Conservation (phyloP, 148 eudicot species). For the Polygonum maritimum region DNA sequence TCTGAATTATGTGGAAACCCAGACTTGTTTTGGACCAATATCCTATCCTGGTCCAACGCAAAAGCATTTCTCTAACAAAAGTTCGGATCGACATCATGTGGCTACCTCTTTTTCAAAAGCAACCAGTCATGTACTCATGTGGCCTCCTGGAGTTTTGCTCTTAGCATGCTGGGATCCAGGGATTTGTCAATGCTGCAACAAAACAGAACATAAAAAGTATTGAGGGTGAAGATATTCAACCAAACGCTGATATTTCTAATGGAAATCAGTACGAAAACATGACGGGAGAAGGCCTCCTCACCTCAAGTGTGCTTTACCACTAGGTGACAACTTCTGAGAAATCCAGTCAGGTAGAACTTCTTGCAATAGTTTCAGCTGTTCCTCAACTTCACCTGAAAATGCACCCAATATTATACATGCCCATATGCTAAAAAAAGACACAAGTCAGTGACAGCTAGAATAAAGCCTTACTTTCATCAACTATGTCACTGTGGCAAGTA, state of each 20-base stretch:
- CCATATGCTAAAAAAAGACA: not conserved
- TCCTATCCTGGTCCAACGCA: not conserved
- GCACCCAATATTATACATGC: not conserved
- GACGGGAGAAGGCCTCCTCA: constrained; percentile 19
- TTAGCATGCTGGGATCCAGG: constrained; percentile 34
- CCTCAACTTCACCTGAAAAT: constrained; percentile 68
- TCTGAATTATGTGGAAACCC: not conserved
- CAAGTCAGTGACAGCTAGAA: too few species aligned
- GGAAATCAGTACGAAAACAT: not conserved
- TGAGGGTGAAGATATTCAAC: not conserved
- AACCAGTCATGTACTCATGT: constrained; percentile 2
- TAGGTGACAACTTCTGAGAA: constrained; percentile 41
- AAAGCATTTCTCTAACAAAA: not conserved
- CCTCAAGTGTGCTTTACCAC: constrained; percentile 53
- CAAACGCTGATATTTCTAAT: not conserved
- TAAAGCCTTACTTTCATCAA: constrained; percentile 54
- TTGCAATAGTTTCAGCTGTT: constrained; percentile 56
- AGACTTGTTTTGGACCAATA: not conserved
- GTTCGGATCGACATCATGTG: not conserved
- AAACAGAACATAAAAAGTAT: not conserved
- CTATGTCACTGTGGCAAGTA: constrained; percentile 37
- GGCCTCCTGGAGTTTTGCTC: constrained; percentile 31
- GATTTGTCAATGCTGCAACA: constrained; percentile 65
- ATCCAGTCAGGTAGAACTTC: constrained; percentile 82
- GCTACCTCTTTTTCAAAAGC: not conserved